Evolutionary conservation across 257 asterid genomes (phyloP).

Genomic region (Cordia subcordata): DNA sequence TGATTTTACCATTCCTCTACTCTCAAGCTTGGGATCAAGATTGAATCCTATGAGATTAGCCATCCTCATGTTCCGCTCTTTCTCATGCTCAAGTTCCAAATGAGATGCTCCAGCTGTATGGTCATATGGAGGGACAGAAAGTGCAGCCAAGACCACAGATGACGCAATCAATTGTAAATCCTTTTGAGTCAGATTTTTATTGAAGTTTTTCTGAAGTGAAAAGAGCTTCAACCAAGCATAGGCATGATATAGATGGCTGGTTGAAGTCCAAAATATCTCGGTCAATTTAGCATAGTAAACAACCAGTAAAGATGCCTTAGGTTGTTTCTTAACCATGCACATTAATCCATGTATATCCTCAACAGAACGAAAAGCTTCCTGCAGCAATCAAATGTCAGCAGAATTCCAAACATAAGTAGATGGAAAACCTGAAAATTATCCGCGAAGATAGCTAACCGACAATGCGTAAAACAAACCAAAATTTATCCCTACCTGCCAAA

Average conservation of each 20-base stretch:
- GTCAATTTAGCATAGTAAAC: constrained; percentile 37
- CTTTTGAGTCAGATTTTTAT: constrained; percentile 34
- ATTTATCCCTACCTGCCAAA: constrained; percentile 34
- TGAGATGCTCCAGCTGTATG: constrained; percentile 21
- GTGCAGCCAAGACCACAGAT: constrained; percentile 39
- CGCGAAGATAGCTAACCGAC: neutral
- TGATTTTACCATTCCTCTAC: constrained; percentile 26
- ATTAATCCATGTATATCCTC: constrained; percentile 41
- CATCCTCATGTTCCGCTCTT: constrained; percentile 25
- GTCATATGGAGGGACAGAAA: constrained; percentile 33
- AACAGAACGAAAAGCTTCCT: constrained; percentile 41
- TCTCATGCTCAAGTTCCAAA: constrained; percentile 32
- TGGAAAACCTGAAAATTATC: neutral
- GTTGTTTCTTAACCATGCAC: constrained; percentile 37
- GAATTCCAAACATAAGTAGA: neutral
- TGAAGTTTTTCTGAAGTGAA: constrained; percentile 36
- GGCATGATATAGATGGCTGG: constrained; percentile 35
- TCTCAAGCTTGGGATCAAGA: constrained; percentile 31
- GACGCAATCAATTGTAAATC: constrained; percentile 44
- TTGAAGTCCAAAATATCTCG: constrained; percentile 36
- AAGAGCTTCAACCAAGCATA: constrained; percentile 45
- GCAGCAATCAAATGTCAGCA: constrained; percentile 6
- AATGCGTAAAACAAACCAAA: neutral
- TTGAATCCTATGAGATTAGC: constrained; percentile 32
- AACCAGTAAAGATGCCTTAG: constrained; percentile 33